Percentiles rank a stretch among this genome's conserved stretches.
Conservation (phyloP, 768 basidiomycete species). For the Mycena galopus region DNA sequence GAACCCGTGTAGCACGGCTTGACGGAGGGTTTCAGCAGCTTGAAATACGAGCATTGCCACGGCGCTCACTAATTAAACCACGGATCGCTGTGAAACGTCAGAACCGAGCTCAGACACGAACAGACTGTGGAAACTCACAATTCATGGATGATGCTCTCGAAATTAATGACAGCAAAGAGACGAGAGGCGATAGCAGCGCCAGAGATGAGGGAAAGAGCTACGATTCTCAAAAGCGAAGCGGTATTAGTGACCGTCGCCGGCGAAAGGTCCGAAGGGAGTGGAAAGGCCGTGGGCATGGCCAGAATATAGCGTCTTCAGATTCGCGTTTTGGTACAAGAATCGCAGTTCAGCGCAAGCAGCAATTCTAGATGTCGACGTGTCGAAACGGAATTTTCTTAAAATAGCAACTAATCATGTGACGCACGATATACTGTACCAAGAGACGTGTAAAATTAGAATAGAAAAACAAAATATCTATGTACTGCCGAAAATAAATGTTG, state of each 20-base stretch:
- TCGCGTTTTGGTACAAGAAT: slow-evolving; percentile 32
- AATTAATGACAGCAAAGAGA: slow-evolving; percentile 96
- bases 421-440: neutral
- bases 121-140: slow-evolving; percentile 73
- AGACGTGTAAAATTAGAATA: too few species aligned
- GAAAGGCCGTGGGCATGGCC: slow-evolving; percentile 82
- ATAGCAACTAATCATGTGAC: slow-evolving; percentile 3
- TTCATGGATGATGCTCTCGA: slow-evolving; percentile 99
- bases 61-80: slow-evolving; percentile 98
- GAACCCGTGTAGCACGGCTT: slow-evolving; percentile 92
- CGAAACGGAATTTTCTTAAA: neutral
- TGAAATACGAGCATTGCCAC: slow-evolving; percentile 17
- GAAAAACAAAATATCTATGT: too few species aligned
- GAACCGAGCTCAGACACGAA: slow-evolving; percentile 16
- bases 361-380: slow-evolving; percentile 48
- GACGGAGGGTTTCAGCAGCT: slow-evolving; percentile 33
- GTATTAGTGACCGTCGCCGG: slow-evolving; percentile 85
- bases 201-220: slow-evolving; percentile 91
- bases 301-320: slow-evolving; percentile 33
- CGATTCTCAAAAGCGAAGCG: slow-evolving; percentile 90
- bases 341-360: neutral
- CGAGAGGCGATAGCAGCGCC: slow-evolving; percentile 95
- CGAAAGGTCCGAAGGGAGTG: slow-evolving; percentile 78
- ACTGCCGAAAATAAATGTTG: too few species aligned
- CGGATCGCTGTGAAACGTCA: slow-evolving; percentile 75